Evolutionary conservation across 2,329 filamentous ascomycete genomes (phyloP).

Genomic region (Fusarium xylarioides): DNA sequence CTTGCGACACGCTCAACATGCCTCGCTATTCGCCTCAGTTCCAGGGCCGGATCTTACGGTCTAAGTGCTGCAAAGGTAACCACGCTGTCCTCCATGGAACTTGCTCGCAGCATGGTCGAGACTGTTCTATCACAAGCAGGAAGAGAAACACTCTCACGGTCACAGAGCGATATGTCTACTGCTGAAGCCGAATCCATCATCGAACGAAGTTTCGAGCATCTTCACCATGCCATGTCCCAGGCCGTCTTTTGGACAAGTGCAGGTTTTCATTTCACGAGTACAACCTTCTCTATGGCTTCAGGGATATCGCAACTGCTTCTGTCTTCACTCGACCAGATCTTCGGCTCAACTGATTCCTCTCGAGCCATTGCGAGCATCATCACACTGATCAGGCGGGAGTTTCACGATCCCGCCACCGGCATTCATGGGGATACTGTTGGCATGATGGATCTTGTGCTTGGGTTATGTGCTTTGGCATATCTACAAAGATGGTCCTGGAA

Average conservation of each 20-base stretch:
- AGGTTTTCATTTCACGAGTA: slow-evolving; percentile 66
- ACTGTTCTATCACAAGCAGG: slow-evolving; percentile 63
- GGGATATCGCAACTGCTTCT: slow-evolving; percentile 67
- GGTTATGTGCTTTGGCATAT: slow-evolving; percentile 68
- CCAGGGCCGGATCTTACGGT: slow-evolving; percentile 60
- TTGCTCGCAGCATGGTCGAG: slow-evolving; percentile 64
- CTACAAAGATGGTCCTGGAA: slow-evolving; percentile 66
- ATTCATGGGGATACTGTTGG: slow-evolving; percentile 67
- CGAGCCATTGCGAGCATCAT: slow-evolving; percentile 74
- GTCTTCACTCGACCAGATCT: slow-evolving; percentile 68
- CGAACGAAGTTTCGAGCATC: slow-evolving; percentile 63
- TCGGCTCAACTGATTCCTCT: slow-evolving; percentile 75
- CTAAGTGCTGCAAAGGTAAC: slow-evolving; percentile 64
- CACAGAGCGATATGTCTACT: slow-evolving; percentile 57
- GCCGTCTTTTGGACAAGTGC: slow-evolving; percentile 70
- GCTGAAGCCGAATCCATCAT: slow-evolving; percentile 65
- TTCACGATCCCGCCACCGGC: slow-evolving; percentile 69
- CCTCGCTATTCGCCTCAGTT: slow-evolving; percentile 63
- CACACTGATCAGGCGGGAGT: slow-evolving; percentile 69
- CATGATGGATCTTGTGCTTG: slow-evolving; percentile 68
- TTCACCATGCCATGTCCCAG: slow-evolving; percentile 66
- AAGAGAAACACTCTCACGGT: slow-evolving; percentile 57
- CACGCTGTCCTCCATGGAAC: slow-evolving; percentile 65
- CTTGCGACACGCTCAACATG: slow-evolving; percentile 68
- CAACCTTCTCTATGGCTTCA: slow-evolving; percentile 63